Percentiles rank a stretch among this genome's conserved stretches.
These are phyloP conservation scores for Meira miltonrushii DNA, from an alignment of 1,284 basidiomycete species.

Conservation along the genomic window DNA sequence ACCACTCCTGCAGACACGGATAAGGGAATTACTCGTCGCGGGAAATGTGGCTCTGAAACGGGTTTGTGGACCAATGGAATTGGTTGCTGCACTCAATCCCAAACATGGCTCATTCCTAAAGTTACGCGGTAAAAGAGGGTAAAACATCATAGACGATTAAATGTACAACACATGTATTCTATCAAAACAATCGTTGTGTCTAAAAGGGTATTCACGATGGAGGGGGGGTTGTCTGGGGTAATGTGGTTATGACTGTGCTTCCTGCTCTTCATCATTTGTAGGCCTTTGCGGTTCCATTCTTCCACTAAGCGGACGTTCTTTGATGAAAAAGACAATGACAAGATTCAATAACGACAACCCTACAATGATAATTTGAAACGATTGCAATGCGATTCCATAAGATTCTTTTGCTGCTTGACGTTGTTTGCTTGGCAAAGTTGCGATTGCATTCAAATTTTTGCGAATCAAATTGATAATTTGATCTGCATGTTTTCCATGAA, in stretches of 20 bases:
- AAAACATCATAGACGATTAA: too few relatives aligned
- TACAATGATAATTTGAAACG: background rate
- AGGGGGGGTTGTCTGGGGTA: too few relatives aligned
- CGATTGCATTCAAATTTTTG: background rate
- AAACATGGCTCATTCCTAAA: constrained; percentile 7
- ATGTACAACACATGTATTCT: too few relatives aligned
- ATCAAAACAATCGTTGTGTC: too few relatives aligned
- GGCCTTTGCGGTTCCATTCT: background rate
- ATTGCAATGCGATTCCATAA: background rate
- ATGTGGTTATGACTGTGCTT: background rate
- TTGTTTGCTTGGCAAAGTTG: background rate
- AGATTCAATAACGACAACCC: background rate
- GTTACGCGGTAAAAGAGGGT: background rate
- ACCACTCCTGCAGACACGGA: background rate
- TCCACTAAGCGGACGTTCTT: background rate
- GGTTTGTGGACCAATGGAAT: constrained; percentile 9
- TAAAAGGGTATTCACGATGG: too few relatives aligned
- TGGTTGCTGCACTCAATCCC: background rate
- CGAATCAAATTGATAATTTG: background rate
- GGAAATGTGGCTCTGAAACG: constrained; percentile 9
- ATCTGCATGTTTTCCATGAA: background rate
- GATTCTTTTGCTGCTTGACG: background rate
- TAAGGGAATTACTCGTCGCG: constrained; percentile 1
- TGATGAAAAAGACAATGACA: background rate
- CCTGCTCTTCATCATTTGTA: too few relatives aligned